Evolutionary conservation across 352 stramenopile species (phyloP), one percentile per base, ranked within the genome.

Genomic region (Globisporangium viniferum): DNA sequence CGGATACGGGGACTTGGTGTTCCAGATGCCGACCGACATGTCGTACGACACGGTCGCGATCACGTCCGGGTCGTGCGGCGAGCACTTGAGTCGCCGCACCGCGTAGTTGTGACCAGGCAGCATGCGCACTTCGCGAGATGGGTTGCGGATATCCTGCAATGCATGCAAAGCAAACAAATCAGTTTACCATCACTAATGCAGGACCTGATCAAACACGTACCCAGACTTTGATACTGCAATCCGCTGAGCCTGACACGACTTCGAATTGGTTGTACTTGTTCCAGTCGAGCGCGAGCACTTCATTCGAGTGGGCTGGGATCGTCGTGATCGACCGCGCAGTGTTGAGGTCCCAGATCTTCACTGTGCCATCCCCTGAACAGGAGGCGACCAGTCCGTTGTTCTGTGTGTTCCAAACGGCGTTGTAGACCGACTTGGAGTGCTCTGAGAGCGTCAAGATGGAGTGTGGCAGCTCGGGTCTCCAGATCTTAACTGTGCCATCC

Each of bases 221-320:
- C 86, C 90, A 97, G 24, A 96, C 68, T 79, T 93, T 93, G 67
- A 97, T 90, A 46, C 64, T 81, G 66, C 84, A 88, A 57, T 97
- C 91, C 1, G 88, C 85, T 7, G 89, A 96, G 31, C 90, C 92
- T 0, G 90, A 94, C 31, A 94, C 88, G 63, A 97, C 70, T 72
- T 96, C 74, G 53, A 91, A 93, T 59, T 92, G 81, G 58, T 96
- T 95, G 79, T 97, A 97, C 77, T 97, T 97, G 81, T 96, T 96
- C 92, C 92, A 97, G 74, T 97, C 92, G 51, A 95, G 77, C 27
- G 86, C 76, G 0, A 97, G 82, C 51, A 97, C 88, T 61, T 97
- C 92, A 48, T 90, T 90, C 54, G 73, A 70, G 70, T 95, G 88
- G 18, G 86, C 88, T n/a, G 71, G 44, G 59, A 96, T 92, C 33